Percentiles rank a stretch among this genome's conserved stretches.
phyloP scores from a whole-genome alignment of 2,329 filamentous ascomycete species.

The Didymella lethalis region DNA sequence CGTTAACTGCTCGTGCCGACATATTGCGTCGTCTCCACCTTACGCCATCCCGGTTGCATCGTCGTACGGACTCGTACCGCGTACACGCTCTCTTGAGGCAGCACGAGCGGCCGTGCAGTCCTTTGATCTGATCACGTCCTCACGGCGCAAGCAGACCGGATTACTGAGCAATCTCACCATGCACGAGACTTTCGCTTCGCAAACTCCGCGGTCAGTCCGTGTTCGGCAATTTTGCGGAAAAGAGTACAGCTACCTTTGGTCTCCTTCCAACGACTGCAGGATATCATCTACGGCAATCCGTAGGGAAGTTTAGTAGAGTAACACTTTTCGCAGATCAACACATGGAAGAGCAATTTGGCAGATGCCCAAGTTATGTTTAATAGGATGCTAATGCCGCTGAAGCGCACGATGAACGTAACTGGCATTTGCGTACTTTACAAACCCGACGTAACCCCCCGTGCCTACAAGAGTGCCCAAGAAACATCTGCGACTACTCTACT shows the following conservation, averaged over 20 bases:
- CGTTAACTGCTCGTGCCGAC: no score
- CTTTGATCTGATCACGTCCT: not conserved
- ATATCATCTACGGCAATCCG: no score
- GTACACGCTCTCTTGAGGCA: not conserved
- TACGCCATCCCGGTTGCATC: no score
- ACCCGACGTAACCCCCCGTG: not conserved
- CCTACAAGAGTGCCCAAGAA: constrained; percentile 9
- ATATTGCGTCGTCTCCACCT: no score
- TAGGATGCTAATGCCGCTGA: constrained; percentile 5
- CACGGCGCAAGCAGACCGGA: not conserved
- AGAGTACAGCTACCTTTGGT: not conserved
- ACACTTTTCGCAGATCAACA: not conserved
- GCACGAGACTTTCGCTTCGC: not conserved
- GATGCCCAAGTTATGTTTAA: not conserved
- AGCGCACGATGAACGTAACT: constrained; percentile 1
- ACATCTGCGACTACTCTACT: not conserved
- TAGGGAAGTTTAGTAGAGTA: not conserved
- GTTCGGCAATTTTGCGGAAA: not conserved
- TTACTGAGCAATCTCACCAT: not conserved
- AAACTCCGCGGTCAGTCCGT: not conserved
- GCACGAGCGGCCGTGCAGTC: not conserved
- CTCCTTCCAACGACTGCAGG: no score
- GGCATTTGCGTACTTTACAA: not conserved
- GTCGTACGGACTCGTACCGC: no score
- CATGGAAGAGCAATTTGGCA: no score